Base-by-base conservation (phyloP, 371 early-diverging fungal genomes). In the Fennellomyces sp. region DNA sequence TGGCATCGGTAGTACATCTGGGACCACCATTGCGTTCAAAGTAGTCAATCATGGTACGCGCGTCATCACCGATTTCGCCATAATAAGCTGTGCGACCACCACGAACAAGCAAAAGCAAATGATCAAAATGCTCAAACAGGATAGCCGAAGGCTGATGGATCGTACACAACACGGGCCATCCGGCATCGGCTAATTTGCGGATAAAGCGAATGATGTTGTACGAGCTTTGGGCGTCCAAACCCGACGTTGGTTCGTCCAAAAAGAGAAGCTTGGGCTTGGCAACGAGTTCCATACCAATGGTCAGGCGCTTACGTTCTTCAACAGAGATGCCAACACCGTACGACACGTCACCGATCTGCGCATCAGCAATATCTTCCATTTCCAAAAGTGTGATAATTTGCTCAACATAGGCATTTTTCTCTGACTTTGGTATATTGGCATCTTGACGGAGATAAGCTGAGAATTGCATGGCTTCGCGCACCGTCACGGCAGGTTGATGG, bases 221-320 rank as follows among this genome's bases (percentile, higher is more conserved):
- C 17, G 88, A 85, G 31, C 88, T 88, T 62, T 81, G 80, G 11
- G 83, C 76, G 58, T 83, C 89, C 17, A 83, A 74, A 56, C 92
- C 81, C 26, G 86, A 85, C 5, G 92, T 92, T 5, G 92, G 92
- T 69, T 94, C 94, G 68, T 94, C 94, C 54, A 94, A 73, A 73
- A 92, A 91, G 52, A 92, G 73, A 17, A 92, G 75, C 41, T 78
- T 72, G 15, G 91, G 91, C 64, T 82, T 83, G 35, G 87, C 84
- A 8, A 92, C 85, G 5, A 92, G 78, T 67, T 91, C 91, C 58
- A 72, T 65, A 15, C 78, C 90, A 31, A 90, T 88, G 21, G 81
- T 79, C 28, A 87, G 80, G 23, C 88, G 82, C 62, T 84, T 83
- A 59, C 82, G 77, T 70, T 87, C 87, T 52, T 86, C 88, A 25